Percentiles rank a stretch among this genome's conserved stretches.
Evolutionary conservation across 2,329 filamentous ascomycete species (phyloP).

Genomic region (Pyricularia sp.): DNA sequence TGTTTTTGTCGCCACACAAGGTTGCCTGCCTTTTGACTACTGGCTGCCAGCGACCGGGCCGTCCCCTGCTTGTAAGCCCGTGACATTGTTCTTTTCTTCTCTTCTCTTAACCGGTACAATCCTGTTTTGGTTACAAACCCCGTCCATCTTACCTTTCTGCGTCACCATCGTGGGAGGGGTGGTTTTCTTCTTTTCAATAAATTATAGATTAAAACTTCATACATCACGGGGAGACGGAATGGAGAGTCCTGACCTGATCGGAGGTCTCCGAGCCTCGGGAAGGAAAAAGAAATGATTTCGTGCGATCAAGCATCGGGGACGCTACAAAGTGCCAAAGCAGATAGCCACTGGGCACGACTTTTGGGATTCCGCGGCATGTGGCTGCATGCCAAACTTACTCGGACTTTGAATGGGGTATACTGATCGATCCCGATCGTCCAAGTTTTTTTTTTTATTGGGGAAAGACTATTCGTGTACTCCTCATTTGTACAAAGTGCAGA

Average conservation of each 20-base stretch:
- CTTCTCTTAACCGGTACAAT: too few species aligned
- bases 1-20: not conserved
- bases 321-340: not conserved
- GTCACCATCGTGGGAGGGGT: not conserved
- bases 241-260: not conserved
- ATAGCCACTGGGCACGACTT: not conserved
- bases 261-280: not conserved
- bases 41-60: not conserved
- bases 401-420: not conserved
- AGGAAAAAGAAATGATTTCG: not conserved
- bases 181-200: too few species aligned
- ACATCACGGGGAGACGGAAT: not conserved
- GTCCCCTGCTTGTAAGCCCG: not conserved
- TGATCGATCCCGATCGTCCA: not conserved
- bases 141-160: not conserved
- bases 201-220: too few species aligned
- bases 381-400: not conserved
- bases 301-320: not conserved
- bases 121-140: too few species aligned
- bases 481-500: not conserved
- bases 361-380: not conserved
- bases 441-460: not conserved
- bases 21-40: not conserved
- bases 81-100: too few species aligned
- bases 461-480: not conserved